Conservation (phyloP, 768 basidiomycete species). For the Boletus rubropictus region DNA sequence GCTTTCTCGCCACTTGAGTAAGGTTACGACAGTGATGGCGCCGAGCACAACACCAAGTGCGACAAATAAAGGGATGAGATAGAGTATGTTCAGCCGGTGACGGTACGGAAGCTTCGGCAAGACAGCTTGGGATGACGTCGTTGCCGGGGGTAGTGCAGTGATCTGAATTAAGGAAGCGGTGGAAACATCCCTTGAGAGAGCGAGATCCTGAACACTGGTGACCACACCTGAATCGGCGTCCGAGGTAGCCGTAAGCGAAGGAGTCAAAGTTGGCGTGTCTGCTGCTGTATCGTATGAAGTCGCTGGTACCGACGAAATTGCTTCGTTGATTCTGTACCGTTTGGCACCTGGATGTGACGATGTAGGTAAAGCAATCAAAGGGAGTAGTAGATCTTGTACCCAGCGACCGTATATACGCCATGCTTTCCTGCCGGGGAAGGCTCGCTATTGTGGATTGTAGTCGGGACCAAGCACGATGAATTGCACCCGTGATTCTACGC, state of each 20-base stretch:
- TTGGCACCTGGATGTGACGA: constrained; percentile 5
- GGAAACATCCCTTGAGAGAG: constrained; percentile 8
- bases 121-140: constrained; percentile 8
- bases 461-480: constrained; percentile 38
- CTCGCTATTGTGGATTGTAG: constrained; percentile 21
- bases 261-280: constrained; percentile 12
- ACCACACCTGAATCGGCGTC: not conserved
- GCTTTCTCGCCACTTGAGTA: constrained; percentile 11
- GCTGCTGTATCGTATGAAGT: constrained; percentile 29
- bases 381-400: constrained; percentile 10
- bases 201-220: not conserved
- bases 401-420: constrained; percentile 17
- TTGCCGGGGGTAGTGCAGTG: constrained; percentile 30
- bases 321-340: constrained; percentile 15
- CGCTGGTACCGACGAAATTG: constrained; percentile 2
- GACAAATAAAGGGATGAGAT: constrained; percentile 24
- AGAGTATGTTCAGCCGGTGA: constrained; percentile 23
- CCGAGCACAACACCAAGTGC: constrained; percentile 24
- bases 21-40: constrained; percentile 5
- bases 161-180: constrained; percentile 28
- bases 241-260: constrained; percentile 4
- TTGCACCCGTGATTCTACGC: constrained; percentile 53
- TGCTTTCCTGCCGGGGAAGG: not conserved
- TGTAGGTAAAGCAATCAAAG: constrained; percentile 2
- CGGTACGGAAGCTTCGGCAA: constrained; percentile 19